Evolutionary conservation across 257 asterid species (phyloP).

Genomic region (Galeopsis tetrahit): DNA sequence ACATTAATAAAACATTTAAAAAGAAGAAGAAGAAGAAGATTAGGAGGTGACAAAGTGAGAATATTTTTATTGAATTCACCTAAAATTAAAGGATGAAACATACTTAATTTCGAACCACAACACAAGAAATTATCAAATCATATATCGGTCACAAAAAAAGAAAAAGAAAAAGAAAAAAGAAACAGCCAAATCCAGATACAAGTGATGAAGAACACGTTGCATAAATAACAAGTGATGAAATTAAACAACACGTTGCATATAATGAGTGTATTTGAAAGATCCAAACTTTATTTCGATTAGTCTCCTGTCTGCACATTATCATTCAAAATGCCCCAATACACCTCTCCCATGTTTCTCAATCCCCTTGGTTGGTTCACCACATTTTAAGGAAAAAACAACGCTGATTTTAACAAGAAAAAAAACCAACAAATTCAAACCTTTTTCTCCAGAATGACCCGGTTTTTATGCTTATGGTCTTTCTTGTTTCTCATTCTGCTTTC

Average conservation of each 20-base stretch:
- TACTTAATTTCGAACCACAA: too few species aligned
- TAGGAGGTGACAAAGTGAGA: too few species aligned
- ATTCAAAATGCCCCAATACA: conserved; percentile 31
- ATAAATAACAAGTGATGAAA: background rate
- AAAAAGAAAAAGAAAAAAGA: too few species aligned
- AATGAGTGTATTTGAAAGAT: background rate
- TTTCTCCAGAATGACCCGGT: conserved; percentile 46
- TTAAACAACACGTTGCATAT: conserved; percentile 11
- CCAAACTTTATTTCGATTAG: conserved; percentile 16
- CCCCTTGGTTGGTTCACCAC: conserved; percentile 38
- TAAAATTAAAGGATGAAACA: too few species aligned
- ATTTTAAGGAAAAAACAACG: conserved; percentile 31
- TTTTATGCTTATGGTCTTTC: conserved; percentile 36
- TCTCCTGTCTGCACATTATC: conserved; percentile 19
- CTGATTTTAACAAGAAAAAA: background rate
- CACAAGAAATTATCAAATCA: too few species aligned
- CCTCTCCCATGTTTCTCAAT: conserved; percentile 36
- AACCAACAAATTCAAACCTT: conserved; percentile 15
- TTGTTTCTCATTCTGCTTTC: conserved; percentile 43
- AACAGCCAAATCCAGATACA: too few species aligned
- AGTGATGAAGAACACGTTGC: too few species aligned
- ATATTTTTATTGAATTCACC: too few species aligned
- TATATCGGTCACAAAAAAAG: too few species aligned
- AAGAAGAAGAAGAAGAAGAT: too few species aligned
- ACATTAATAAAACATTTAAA: too few species aligned